Percentiles rank a stretch among this genome's conserved stretches.
Evolutionary conservation across 352 stramenopile species (phyloP).

Genomic region (Phytophthora boehmeriae): DNA sequence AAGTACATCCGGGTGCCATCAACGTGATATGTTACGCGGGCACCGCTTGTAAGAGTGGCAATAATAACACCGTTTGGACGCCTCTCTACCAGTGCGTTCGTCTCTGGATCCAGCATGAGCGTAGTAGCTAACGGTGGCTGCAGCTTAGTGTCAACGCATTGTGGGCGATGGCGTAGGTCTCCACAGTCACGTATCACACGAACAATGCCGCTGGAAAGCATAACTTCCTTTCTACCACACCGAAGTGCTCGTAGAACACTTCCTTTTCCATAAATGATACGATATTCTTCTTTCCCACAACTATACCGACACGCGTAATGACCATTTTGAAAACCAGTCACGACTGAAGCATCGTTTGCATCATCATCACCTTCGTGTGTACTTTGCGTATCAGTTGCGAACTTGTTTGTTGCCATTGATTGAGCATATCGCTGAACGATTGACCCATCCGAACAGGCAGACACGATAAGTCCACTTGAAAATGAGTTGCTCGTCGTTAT

Average conservation of each 20-base stretch:
- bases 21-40: conserved; percentile 61
- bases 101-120: conserved; percentile 70
- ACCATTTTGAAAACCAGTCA: background rate
- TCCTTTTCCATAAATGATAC: conserved; percentile 64
- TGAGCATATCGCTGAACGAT: conserved; percentile 49
- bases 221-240: conserved; percentile 39
- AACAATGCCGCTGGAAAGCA: conserved; percentile 61
- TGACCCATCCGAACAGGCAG: conserved; percentile 60
- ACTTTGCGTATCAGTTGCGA: background rate
- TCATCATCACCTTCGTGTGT: background rate
- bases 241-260: conserved; percentile 53
- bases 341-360: no score
- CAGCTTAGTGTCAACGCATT: background rate
- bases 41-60: conserved; percentile 66
- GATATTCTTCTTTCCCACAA: conserved; percentile 25
- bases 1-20: conserved; percentile 71
- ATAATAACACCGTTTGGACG: conserved; percentile 56
- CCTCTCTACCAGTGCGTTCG: conserved; percentile 65
- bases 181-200: conserved; percentile 19
- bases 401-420: background rate
- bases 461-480: conserved; percentile 56
- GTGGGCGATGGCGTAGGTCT: conserved; percentile 1
- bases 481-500: conserved; percentile 56
- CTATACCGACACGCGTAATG: background rate
- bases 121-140: conserved; percentile 13